Base-by-base conservation (phyloP, 768 basidiomycete species). In the Kwoniella sp. region DNA sequence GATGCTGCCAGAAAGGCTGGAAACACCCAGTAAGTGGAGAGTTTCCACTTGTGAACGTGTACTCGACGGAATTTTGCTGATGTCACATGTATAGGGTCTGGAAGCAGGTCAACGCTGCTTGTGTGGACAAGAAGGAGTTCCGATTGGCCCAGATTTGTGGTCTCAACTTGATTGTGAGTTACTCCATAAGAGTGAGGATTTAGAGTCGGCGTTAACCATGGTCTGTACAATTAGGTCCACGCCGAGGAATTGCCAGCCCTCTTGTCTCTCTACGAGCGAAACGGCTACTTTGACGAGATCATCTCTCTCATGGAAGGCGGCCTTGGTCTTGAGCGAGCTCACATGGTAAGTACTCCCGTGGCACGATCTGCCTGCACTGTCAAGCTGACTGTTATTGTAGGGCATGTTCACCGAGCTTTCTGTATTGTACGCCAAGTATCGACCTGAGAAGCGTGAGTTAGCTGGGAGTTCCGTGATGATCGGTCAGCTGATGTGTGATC, bases 1-100 rank as follows among this genome's bases (percentile, higher is more conserved):
- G 96, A 99, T 81, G 96, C 95, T 69, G 96, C 96, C n/a, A 85
- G 96, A 59, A 99, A 99, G 80, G 96, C 96, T 15, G 96, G 96
- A 12, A 98, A 98, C 76, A 99, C 96, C 5, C 95, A 98, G 91
- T 92, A 68, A 73, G 88, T 83, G 33, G 15, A 15, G 19, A 44
- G 10, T 44, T 4, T 22, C n/a, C 63, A 2, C 24, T 37, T 24
- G 17, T 33, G n/a, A 2, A 10, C 36, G 7, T 5, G 15, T 9
- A 9, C 51, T 37, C 36, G 29, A 26, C 27, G n/a, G n/a, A n/a
- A 36, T 4, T 6, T 6, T 29, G 36, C 64, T 57, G 26, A 49
- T 25, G 21, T 1, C 7, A 26, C 26, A 7, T 22, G 2, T n/a
- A 0, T 58, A 92, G 90, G 82, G 96, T 98, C n/a, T 99, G 96